Base-by-base conservation (phyloP, 2,329 filamentous ascomycete genomes). In the Didymella segeticola region DNA sequence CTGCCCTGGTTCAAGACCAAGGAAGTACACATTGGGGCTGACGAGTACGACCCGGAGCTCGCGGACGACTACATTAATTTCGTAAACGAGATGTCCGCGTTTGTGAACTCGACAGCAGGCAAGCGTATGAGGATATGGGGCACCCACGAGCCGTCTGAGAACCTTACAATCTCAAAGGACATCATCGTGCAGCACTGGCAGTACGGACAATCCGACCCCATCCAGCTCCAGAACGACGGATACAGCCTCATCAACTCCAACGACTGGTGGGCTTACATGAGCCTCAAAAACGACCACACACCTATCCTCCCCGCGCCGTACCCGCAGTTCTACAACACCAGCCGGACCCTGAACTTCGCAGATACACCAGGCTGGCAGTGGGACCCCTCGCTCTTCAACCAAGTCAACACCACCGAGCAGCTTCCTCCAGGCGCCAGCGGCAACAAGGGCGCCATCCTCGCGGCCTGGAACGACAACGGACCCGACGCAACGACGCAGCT, bases 251-350 rank as follows among this genome's bases (percentile, higher is more conserved):
- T 81, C 66, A 81, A 81, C 58, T 79, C 78, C 1, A 71, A 81
- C 36, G 79, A 81, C 56, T 80, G 78, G 78, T 81, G 79, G 82
- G 80, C 79, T 0, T 84, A 84, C 57, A 81, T 83, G 75, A 79
- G 77, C 5, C 61, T 84, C 46, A 84, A 84, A 53, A 84, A 82
- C 53, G 78, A 81, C 54, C 78, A 80, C 57, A 77, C 65, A 43
- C 79, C 78, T 1, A 80, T 80, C 29, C 50, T 76, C 0, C 79
- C 79, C 0, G 78, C 77, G 0, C 72, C 75, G 4, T 81, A 81
- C 42, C 76, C 78, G 1, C 78, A 80, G 37, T 78, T 78, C 55
- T 80, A 77, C 65, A 79, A 80, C 54, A 67, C 72, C 41, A 70
- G 70, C n/a, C 71, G 78, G 0, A 71, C 78, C 0, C 56, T 80